Evolutionary conservation across 352 stramenopile genomes (phyloP).

Genomic region (Pythium utonaiense): DNA sequence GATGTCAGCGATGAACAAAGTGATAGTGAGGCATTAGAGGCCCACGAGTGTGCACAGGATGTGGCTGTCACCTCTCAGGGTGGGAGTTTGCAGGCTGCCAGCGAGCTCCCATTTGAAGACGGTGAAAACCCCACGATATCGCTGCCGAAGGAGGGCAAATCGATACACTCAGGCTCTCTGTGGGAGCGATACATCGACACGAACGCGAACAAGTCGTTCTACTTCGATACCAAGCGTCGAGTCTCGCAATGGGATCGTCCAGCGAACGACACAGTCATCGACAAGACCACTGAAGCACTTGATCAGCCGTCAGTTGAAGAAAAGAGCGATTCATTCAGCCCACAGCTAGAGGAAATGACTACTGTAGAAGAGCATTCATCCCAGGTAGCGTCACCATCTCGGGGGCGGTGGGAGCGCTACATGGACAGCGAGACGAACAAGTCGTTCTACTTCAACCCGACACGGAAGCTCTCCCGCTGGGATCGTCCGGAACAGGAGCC

Average conservation of each 20-base stretch:
- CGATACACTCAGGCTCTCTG: neutral
- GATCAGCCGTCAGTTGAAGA: neutral
- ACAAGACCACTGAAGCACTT: neutral
- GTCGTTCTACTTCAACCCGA: slow-evolving; percentile 51
- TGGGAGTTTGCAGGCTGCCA: too few relatives aligned
- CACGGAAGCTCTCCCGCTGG: slow-evolving; percentile 37
- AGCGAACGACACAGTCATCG: neutral
- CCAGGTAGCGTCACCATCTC: neutral
- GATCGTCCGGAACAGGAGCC: slow-evolving; percentile 5
- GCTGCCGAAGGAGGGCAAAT: neutral
- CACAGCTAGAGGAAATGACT: neutral
- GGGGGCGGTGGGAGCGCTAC: slow-evolving; percentile 45
- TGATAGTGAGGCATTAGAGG: too few relatives aligned
- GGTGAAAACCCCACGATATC: too few relatives aligned
- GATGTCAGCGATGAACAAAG: too few relatives aligned
- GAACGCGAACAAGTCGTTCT: slow-evolving; percentile 20
- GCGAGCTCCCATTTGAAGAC: too few relatives aligned
- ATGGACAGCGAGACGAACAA: slow-evolving; percentile 43
- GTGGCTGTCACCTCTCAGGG: too few relatives aligned
- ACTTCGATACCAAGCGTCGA: slow-evolving; percentile 7
- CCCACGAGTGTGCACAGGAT: too few relatives aligned
- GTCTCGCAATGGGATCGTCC: slow-evolving; percentile 25
- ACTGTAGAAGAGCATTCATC: neutral
- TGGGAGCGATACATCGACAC: slow-evolving; percentile 23
- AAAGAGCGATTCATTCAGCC: too few relatives aligned